phyloP scores from a whole-genome alignment of 306 rosid species.

The Ceratonia siliqua region DNA sequence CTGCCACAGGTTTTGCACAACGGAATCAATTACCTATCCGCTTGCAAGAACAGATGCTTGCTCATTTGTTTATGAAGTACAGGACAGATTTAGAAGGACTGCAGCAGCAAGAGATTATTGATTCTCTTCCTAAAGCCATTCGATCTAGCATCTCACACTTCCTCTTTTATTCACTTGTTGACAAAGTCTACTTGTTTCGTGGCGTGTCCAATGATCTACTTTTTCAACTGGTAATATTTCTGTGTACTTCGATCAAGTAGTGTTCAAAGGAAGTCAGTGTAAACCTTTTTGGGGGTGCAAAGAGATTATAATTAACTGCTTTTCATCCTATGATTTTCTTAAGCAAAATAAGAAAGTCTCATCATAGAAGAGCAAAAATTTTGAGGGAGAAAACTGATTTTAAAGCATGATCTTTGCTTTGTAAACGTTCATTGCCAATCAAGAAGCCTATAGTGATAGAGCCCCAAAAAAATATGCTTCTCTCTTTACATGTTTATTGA shows the following conservation, averaged over 20 bases:
- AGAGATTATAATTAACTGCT: not conserved
- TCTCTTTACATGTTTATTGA: constrained; percentile 3
- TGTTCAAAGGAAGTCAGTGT: not conserved
- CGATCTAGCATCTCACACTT: constrained; percentile 63
- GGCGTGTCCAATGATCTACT: constrained; percentile 76
- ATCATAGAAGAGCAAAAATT: not conserved
- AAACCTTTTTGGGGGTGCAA: not conserved
- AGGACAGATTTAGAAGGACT: constrained; percentile 81
- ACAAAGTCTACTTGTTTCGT: constrained; percentile 60
- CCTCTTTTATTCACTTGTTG: constrained; percentile 64
- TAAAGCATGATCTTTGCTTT: not conserved
- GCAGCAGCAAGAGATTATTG: constrained; percentile 81
- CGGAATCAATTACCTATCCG: constrained; percentile 69
- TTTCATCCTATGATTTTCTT: not conserved
- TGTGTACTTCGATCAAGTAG: not conserved
- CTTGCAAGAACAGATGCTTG: constrained; percentile 80
- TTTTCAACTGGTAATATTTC: constrained; percentile 75
- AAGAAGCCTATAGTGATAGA: not conserved
- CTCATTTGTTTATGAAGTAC: constrained; percentile 72
- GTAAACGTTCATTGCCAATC: not conserved
- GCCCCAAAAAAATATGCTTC: not conserved
- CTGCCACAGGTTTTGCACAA: constrained; percentile 64
- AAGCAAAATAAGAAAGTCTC: not conserved
- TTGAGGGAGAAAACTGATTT: not conserved
- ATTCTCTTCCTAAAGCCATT: constrained; percentile 82